A percentile compares a stretch with the other conserved stretches of the same genome.
Evolutionary conservation across 495 filamentous ascomycete species (phyloP).

Genomic region (Hypoxylon crocopeplum): DNA sequence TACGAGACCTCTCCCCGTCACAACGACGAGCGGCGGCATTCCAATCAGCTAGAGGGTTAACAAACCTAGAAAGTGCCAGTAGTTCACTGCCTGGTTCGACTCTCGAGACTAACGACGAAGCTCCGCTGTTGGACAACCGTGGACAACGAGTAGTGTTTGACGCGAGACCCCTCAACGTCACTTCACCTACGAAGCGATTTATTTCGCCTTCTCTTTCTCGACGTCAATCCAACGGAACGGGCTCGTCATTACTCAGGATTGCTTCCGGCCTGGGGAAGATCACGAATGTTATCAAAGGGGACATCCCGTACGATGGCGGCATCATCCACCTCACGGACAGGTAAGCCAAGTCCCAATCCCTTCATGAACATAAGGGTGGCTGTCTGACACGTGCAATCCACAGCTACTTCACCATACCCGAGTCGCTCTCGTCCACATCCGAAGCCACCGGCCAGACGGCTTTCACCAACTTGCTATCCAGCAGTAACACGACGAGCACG

Average conservation of each 20-base stretch:
- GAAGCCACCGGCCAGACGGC: conserved; percentile 26
- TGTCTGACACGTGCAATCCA: not conserved
- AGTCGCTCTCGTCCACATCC: conserved; percentile 44
- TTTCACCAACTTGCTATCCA: conserved; percentile 39
- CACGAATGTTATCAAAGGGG: conserved; percentile 40
- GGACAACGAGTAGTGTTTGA: conserved; percentile 20
- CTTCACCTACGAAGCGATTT: conserved; percentile 17
- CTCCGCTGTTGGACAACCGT: not conserved
- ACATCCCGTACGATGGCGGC: conserved; percentile 42
- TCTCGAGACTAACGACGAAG: conserved; percentile 17
- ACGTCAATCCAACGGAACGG: conserved; percentile 3
- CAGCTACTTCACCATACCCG: conserved; percentile 51
- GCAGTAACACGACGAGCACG: conserved; percentile 52
- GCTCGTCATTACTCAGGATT: conserved; percentile 14
- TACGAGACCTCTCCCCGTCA: conserved; percentile 3
- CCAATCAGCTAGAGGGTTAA: conserved; percentile 10
- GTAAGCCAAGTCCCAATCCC: conserved; percentile 24
- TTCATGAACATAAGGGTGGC: not conserved
- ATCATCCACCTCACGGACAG: conserved; percentile 42
- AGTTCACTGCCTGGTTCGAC: conserved; percentile 3
- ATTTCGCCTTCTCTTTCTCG: not conserved
- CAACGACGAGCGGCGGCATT: conserved; percentile 8
- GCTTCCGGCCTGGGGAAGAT: conserved; percentile 42
- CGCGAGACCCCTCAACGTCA: conserved; percentile 14
- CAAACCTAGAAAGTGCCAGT: conserved; percentile 8